Percentiles rank a stretch among this genome's conserved stretches.
These are phyloP conservation scores for Kluyveromyces lactis DNA, from an alignment of 805 yeast genomes.

Conservation along the genomic window DNA sequence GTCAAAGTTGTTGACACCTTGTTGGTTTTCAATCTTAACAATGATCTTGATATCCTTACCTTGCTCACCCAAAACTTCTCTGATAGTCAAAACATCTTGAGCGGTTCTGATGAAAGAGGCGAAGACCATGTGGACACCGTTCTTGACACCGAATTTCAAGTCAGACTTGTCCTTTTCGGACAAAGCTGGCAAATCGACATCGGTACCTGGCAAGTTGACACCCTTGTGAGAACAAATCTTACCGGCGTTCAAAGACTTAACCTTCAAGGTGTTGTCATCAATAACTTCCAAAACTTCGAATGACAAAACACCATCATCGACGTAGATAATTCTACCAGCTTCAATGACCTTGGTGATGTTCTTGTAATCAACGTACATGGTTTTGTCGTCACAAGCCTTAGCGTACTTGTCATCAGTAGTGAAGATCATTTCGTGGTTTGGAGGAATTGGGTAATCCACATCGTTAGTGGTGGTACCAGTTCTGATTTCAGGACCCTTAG, in stretches of 20 bases:
- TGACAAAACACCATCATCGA: slow-evolving; percentile 96
- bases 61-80: slow-evolving; percentile 92
- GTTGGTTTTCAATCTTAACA: slow-evolving; percentile 97
- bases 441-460: slow-evolving; percentile 71
- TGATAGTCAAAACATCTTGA: slow-evolving; percentile 79
- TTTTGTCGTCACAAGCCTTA: slow-evolving; percentile 61
- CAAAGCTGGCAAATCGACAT: slow-evolving; percentile 96
- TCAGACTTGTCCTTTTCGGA: slow-evolving; percentile 95
- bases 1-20: slow-evolving; percentile 99
- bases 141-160: slow-evolving; percentile 91
- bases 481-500: slow-evolving; percentile 99
- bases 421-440: slow-evolving; percentile 87
- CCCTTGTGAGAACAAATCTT: slow-evolving; percentile 96
- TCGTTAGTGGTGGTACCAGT: slow-evolving; percentile 87
- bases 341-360: slow-evolving; percentile 93
- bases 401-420: slow-evolving; percentile 81
- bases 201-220: slow-evolving; percentile 98
- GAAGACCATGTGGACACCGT: slow-evolving; percentile 95
- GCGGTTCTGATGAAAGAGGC: slow-evolving; percentile 98
- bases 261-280: slow-evolving; percentile 76
- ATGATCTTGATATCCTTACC: slow-evolving; percentile 95
- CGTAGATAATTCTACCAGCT: slow-evolving; percentile 82
- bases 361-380: slow-evolving; percentile 89
- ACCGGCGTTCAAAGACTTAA: slow-evolving; percentile 87
- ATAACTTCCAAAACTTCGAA: slow-evolving; percentile 83